Conservation (phyloP, 768 basidiomycete species). For the Rhodotorula graminis region DNA sequence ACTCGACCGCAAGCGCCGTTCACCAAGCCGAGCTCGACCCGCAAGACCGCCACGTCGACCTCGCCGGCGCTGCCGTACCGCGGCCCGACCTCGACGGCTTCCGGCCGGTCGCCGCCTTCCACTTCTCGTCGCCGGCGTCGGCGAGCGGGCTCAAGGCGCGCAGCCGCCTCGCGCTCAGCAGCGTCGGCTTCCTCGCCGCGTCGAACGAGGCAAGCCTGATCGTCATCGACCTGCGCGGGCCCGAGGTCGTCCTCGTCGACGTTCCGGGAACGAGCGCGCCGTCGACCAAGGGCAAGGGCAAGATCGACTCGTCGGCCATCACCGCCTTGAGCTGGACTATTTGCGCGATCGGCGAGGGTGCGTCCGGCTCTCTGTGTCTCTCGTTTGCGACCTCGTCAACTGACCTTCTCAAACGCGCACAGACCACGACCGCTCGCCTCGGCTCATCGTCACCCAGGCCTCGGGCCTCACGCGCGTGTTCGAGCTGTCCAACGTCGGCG, state of each 20-base stretch:
- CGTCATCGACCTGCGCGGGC: conserved; percentile 70
- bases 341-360: conserved; percentile 57
- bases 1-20: background rate
- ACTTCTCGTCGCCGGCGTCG: background rate
- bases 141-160: background rate
- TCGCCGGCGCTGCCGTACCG: background rate
- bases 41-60: conserved; percentile 25
- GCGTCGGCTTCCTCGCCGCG: conserved; percentile 76
- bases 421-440: conserved; percentile 52
- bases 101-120: conserved; percentile 23
- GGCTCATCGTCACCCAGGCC: conserved; percentile 60
- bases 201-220: conserved; percentile 60
- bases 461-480: conserved; percentile 62
- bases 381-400: background rate
- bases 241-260: conserved; percentile 60
- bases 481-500: conserved; percentile 53
- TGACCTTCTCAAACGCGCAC: background rate
- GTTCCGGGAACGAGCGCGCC: conserved; percentile 45
- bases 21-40: conserved; percentile 3
- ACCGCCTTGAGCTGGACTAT: conserved; percentile 65
- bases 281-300: conserved; percentile 49
- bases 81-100: conserved; percentile 29
- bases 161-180: conserved; percentile 60
- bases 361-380: conserved; percentile 10
- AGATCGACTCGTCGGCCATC: conserved; percentile 53